Percentiles rank a stretch among this genome's conserved stretches.
Conservation (phyloP, 768 basidiomycete species). For the Pulveroboletus ravenelii region DNA sequence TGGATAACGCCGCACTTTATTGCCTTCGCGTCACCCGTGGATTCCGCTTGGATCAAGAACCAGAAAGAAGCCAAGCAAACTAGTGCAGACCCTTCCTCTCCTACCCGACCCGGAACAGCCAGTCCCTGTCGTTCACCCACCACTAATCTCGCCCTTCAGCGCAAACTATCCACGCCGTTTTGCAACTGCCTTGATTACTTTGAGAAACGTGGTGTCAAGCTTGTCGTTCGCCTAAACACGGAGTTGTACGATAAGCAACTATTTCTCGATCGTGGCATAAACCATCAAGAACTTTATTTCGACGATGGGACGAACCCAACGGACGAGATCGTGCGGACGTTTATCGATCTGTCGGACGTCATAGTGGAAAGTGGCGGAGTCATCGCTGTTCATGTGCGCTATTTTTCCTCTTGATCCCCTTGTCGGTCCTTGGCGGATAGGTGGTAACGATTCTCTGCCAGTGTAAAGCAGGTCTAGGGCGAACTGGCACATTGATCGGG, state of each 20-base stretch:
- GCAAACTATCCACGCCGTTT: conserved; percentile 76
- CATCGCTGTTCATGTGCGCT: conserved; percentile 81
- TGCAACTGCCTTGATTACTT: conserved; percentile 93
- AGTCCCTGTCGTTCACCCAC: conserved; percentile 22
- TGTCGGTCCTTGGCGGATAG: conserved; percentile 12
- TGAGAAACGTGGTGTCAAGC: conserved; percentile 76
- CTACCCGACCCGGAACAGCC: conserved; percentile 26
- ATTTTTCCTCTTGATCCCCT: conserved; percentile 6
- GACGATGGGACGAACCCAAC: conserved; percentile 98
- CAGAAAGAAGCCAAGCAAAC: conserved; percentile 59
- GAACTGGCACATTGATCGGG: conserved; percentile 95
- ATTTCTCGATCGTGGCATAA: conserved; percentile 81
- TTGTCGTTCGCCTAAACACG: conserved; percentile 92
- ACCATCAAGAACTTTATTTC: conserved; percentile 90
- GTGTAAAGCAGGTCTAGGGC: conserved; percentile 95
- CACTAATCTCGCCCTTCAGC: conserved; percentile 58
- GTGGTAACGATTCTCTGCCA: conserved; percentile 32
- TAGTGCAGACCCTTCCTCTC: conserved; percentile 17
- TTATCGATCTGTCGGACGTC: conserved; percentile 80
- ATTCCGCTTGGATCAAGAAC: conserved; percentile 72
- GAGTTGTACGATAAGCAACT: conserved; percentile 80
- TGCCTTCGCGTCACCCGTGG: conserved; percentile 90
- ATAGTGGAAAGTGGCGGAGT: conserved; percentile 75
- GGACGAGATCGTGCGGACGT: conserved; percentile 88
- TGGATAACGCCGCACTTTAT: conserved; percentile 91